Evolutionary conservation across 768 basidiomycete species (phyloP), one percentile per base, ranked within the genome.

Genomic region (Rickenella mellea): DNA sequence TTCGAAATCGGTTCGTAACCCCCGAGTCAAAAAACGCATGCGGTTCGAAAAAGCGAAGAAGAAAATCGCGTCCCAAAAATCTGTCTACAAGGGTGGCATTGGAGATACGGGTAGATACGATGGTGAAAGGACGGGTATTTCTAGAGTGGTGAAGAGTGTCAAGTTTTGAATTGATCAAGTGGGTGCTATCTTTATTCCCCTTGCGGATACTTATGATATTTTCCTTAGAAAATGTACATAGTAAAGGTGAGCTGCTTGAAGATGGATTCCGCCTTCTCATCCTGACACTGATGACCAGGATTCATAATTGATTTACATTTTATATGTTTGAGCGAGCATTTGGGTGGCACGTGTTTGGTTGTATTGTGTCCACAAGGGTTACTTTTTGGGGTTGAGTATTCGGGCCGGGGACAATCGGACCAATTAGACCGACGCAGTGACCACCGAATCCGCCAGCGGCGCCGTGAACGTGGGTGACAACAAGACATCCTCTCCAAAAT

Each of bases 11-110:
- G 88, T 90, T 27, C 88, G 93, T 50, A 99, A 99, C 66, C 93
- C 94, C 30, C 80, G 96, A 47, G 92, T 98, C 62, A 98, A 97
- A 77, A 99, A 99, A 62, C 77, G 90, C 26, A 74, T 83, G 63
- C 83, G 73, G 56, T 98, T 83, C 70, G 93, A 93, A 55, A 84
- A 96, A 65, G 94, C 93, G 49, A 88, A 94, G 71, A 91, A 86
- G 67, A 90, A 83, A 64, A 67, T 97, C 11, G 65, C 82, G 22
- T 91, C 86, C 19, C 90, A 92, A 62, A 85, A 88, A 61, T 80
- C 92, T 14, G 73, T 92, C n/a, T 98, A 79, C 76, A 93, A 84
- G 59, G 90, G 91, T 41, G 92, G 92, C 28, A 58, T 83, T 42
- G 73, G 73, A 11, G 76, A 76, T 43, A 68, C 72, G 31, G 80